These are phyloP conservation scores for Notholithocarpus densiflorus DNA, from an alignment of 306 rosid species.

Conservation along the genomic window DNA sequence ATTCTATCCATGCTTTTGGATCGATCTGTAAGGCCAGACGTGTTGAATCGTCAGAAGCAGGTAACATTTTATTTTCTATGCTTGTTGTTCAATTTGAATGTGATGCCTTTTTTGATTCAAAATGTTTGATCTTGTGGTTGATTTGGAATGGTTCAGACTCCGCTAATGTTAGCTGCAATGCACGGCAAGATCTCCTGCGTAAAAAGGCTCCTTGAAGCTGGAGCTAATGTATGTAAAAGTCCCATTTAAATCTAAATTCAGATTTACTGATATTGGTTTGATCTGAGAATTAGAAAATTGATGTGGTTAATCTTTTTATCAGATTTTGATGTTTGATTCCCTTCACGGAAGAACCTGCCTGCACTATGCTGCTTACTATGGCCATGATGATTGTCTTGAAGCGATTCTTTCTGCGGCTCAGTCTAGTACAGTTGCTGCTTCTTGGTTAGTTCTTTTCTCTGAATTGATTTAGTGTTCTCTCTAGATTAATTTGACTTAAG, in stretches of 20 bases:
- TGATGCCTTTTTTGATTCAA: background rate
- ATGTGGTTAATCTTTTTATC: conserved; percentile 14
- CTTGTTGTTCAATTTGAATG: background rate
- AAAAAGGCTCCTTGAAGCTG: conserved; percentile 70
- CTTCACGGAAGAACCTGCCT: conserved; percentile 81
- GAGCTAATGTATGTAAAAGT: conserved; percentile 71
- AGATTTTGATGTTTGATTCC: conserved; percentile 94
- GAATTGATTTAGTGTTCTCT: background rate
- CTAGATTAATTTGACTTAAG: background rate
- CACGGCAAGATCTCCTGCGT: conserved; percentile 83
- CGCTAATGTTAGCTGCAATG: conserved; percentile 99
- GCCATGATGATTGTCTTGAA: conserved; percentile 79
- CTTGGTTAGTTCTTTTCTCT: conserved; percentile 59
- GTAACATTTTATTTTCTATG: conserved; percentile 25
- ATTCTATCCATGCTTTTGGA: conserved; percentile 70
- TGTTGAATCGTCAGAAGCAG: conserved; percentile 91
- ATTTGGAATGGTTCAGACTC: conserved; percentile 61
- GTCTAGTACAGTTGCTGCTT: conserved; percentile 83
- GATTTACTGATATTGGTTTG: background rate
- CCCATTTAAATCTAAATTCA: background rate
- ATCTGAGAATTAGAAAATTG: conserved; percentile 1
- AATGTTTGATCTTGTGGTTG: conserved; percentile 8
- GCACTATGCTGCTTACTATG: conserved; percentile 91
- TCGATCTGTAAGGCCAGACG: conserved; percentile 80
- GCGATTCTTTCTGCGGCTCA: conserved; percentile 81